Evolutionary conservation across 352 stramenopile genomes (phyloP).

Genomic region (Thalassiosira livingstoniorum): DNA sequence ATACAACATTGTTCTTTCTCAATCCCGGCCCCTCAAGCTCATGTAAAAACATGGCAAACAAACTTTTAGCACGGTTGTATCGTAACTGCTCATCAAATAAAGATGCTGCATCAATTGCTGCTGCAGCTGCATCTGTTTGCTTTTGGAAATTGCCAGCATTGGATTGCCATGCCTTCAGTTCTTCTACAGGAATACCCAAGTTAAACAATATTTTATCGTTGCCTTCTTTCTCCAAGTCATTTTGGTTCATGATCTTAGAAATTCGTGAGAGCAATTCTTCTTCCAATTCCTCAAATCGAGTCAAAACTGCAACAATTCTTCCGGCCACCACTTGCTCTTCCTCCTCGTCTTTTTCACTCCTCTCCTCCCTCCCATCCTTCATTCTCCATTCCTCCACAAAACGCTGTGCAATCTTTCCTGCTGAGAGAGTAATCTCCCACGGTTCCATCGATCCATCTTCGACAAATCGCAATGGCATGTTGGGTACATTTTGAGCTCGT

Average conservation of each 20-base stretch:
- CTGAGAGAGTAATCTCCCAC: constrained; percentile 49
- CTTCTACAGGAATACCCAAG: constrained; percentile 43
- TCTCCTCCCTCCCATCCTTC: background rate
- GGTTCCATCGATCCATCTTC: constrained; percentile 52
- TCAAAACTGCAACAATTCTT: constrained; percentile 40
- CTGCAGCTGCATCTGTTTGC: constrained; percentile 19
- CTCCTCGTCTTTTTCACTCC: constrained; percentile 29
- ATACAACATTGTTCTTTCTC: constrained; percentile 46
- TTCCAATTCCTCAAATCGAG: constrained; percentile 54
- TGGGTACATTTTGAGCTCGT: constrained; percentile 43
- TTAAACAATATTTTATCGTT: background rate
- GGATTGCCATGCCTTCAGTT: constrained; percentile 46
- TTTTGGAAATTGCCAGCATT: constrained; percentile 7
- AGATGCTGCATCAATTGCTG: constrained; percentile 50
- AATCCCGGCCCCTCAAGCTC: constrained; percentile 63
- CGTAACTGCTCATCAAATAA: constrained; percentile 50
- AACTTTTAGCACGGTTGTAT: constrained; percentile 43
- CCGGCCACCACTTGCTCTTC: constrained; percentile 48
- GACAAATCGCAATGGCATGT: constrained; percentile 45
- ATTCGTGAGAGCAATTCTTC: constrained; percentile 49
- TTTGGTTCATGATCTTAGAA: background rate
- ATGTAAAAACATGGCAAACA: constrained; percentile 62
- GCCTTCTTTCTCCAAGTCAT: background rate
- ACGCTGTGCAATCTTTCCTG: constrained; percentile 51
- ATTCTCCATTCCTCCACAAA: constrained; percentile 25